phyloP scores from a whole-genome alignment of 2,329 filamentous ascomycete species.

The Juglanconis juglandina region DNA sequence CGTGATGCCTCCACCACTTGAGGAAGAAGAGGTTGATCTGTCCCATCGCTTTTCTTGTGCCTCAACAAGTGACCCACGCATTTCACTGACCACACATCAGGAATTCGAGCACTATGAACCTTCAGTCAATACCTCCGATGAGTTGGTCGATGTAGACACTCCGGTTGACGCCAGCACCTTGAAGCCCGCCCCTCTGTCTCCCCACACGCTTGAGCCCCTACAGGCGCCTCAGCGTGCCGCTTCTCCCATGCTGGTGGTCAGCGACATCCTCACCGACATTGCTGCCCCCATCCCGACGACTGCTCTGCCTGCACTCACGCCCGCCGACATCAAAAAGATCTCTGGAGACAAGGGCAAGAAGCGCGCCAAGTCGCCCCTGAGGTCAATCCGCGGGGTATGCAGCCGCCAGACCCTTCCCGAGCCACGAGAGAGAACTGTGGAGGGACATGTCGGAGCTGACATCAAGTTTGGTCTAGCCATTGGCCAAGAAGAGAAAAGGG shows the following conservation, averaged over 20 bases:
- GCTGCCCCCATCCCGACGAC: neutral
- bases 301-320: neutral
- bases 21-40: neutral
- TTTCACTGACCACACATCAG: neutral
- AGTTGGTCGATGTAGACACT: neutral
- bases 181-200: neutral
- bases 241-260: conserved; percentile 7
- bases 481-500: conserved; percentile 5
- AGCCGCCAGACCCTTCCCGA: neutral
- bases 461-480: neutral
- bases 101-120: neutral
- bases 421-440: neutral
- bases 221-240: neutral
- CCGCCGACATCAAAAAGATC: neutral
- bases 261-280: conserved; percentile 4
- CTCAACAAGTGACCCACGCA: neutral
- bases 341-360: neutral
- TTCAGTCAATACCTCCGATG: neutral
- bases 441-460: neutral
- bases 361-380: conserved; percentile 1
- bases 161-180: neutral
- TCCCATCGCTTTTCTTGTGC: neutral
- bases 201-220: neutral
- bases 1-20: conserved; percentile 5
- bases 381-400: neutral